A percentile compares a stretch with the other conserved stretches of the same genome.
Conservation (phyloP, 2,329 filamentous ascomycete genomes). For the Diaporthe humulicola region DNA sequence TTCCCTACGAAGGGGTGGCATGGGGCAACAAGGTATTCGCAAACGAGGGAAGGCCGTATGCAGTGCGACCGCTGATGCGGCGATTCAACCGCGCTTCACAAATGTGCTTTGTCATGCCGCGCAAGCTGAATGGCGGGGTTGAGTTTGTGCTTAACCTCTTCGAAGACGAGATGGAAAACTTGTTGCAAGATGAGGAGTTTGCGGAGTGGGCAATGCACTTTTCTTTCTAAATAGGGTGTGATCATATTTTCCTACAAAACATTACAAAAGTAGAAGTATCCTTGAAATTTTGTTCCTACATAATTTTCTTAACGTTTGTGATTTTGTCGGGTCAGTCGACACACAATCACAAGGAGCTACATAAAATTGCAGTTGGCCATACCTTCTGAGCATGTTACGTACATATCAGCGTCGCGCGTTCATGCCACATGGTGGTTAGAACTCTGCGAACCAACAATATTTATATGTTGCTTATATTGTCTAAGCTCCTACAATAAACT, state of each 20-base stretch:
- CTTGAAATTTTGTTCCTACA: neutral
- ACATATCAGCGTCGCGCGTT: no score
- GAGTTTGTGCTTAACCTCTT: constrained; percentile 40
- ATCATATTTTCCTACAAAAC: no score
- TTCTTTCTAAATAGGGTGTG: neutral
- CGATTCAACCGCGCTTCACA: constrained; percentile 28
- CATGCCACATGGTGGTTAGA: no score
- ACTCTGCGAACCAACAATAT: no score
- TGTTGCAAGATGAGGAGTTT: constrained; percentile 29
- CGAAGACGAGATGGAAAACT: constrained; percentile 39
- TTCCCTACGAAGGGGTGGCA: constrained; percentile 18
- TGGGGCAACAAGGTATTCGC: constrained; percentile 36
- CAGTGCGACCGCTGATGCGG: constrained; percentile 36
- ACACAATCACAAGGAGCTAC: no score
- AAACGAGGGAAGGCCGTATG: constrained; percentile 39
- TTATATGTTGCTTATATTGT: no score
- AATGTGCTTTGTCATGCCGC: constrained; percentile 38
- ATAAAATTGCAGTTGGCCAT: no score
- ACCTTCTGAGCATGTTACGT: no score
- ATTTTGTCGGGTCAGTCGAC: no score
- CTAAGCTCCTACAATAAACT: no score
- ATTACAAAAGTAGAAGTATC: no score
- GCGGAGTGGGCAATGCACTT: neutral
- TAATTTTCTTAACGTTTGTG: no score
- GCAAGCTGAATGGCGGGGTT: constrained; percentile 37